These are phyloP conservation scores for Arctostaphylos glauca DNA, from an alignment of 148 eudicot genomes.

Conservation along the genomic window DNA sequence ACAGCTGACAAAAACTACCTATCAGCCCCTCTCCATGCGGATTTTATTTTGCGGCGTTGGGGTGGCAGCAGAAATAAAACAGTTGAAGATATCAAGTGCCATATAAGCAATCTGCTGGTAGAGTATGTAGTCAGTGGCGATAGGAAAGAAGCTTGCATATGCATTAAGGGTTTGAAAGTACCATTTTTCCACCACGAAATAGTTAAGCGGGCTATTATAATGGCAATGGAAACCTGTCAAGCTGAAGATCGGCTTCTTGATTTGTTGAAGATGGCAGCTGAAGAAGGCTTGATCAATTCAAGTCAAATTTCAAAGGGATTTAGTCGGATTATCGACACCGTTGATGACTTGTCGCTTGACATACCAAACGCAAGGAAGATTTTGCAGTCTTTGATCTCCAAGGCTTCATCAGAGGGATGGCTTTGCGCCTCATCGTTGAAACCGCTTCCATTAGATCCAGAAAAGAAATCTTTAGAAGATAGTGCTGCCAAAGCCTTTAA, in stretches of 20 bases:
- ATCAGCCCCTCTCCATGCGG: conserved; percentile 49
- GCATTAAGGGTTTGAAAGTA: conserved; percentile 55
- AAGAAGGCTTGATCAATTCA: conserved; percentile 53
- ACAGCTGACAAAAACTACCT: conserved; percentile 48
- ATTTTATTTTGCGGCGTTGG: conserved; percentile 55
- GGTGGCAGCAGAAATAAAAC: conserved; percentile 44
- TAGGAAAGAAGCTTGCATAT: conserved; percentile 53
- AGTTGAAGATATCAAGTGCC: conserved; percentile 48
- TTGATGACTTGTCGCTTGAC: conserved; percentile 56
- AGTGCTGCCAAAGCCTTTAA: conserved; percentile 38
- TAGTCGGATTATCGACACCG: conserved; percentile 39
- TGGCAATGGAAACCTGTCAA: conserved; percentile 54
- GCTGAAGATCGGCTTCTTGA: conserved; percentile 34
- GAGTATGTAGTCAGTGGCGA: conserved; percentile 52
- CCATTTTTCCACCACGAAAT: conserved; percentile 64
- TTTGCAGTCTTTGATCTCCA: conserved; percentile 41
- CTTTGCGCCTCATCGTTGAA: conserved; percentile 46
- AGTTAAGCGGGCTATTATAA: conserved; percentile 42
- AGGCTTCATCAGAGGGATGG: conserved; percentile 63
- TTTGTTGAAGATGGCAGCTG: conserved; percentile 42
- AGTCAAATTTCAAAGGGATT: conserved; percentile 65
- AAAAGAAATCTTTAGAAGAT: conserved; percentile 26
- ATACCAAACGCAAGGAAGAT: conserved; percentile 48
- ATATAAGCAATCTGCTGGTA: conserved; percentile 31
- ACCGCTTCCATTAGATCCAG: conserved; percentile 25